Percentiles rank a stretch among this genome's conserved stretches.
phyloP scores from a whole-genome alignment of 2,329 filamentous ascomycete genomes.

The Tympanopsis confertula region DNA sequence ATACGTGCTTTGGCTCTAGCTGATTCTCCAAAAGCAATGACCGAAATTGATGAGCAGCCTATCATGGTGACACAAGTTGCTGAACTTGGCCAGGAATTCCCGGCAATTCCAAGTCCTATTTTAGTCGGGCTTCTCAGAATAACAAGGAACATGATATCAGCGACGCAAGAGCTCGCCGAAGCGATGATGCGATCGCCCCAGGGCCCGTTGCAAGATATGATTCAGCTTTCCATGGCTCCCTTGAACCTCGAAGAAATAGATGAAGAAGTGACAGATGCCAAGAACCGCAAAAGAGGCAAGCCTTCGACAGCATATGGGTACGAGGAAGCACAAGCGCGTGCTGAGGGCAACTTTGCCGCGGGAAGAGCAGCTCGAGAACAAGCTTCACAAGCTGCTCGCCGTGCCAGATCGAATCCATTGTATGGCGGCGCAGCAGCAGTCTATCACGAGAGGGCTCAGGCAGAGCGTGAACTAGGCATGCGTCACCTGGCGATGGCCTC shows the following conservation, averaged over 20 bases:
- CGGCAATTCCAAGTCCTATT: slow-evolving; percentile 28
- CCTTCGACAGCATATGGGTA: slow-evolving; percentile 13
- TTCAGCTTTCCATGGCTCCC: not conserved
- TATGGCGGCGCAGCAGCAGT: slow-evolving; percentile 48
- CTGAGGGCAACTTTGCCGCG: slow-evolving; percentile 30
- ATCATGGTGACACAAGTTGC: slow-evolving; percentile 30
- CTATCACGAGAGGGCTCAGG: slow-evolving; percentile 38
- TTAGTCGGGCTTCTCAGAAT: slow-evolving; percentile 38
- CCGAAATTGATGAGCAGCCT: slow-evolving; percentile 22
- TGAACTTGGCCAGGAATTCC: slow-evolving; percentile 37
- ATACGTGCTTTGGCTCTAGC: slow-evolving; percentile 35
- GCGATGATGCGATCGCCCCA: slow-evolving; percentile 23
- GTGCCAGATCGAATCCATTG: slow-evolving; percentile 41
- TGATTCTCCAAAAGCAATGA: slow-evolving; percentile 23
- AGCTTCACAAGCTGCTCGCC: slow-evolving; percentile 41
- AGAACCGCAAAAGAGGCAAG: slow-evolving; percentile 5
- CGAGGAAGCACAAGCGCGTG: slow-evolving; percentile 12
- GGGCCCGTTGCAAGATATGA: not conserved
- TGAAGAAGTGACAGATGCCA: not conserved
- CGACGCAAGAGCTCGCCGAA: slow-evolving; percentile 43
- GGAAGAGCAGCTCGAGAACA: slow-evolving; percentile 37
- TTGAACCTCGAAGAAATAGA: not conserved
- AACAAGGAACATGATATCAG: slow-evolving; percentile 39
- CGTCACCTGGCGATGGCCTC: slow-evolving; percentile 37
- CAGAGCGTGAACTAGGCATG: no score